Evolutionary conservation across 169 alveolate genomes (phyloP), one percentile per base, ranked within the genome.

Genomic region (Babesia microti): DNA sequence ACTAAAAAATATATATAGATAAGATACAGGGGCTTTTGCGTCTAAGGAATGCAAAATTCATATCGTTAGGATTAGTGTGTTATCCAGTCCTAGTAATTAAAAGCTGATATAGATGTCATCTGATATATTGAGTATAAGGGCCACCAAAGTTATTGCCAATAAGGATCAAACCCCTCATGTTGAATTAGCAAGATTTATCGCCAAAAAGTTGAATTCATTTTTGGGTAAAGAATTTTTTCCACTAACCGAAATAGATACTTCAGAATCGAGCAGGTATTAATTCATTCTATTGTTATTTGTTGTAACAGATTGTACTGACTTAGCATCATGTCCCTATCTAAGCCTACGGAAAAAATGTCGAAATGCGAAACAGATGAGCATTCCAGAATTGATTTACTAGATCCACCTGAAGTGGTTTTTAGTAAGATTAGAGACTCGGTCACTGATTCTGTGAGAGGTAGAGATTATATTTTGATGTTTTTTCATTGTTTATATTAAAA

Each of bases 321-420:
- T 45, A 63, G 75, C 54, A 61, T 63, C 19, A 21, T 48, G 32
- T 63, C 75, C 30, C 75, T 63, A 3, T 49, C 59, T 6, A 59
- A 63, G 37, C 68, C 68, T 11, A 30, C 18, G 14, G 59, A 26
- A 4, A 63, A 63, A 40, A 63, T 63, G 75, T 63, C 75, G 4
- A 63, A 63, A 36, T 51, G 68, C 9, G 19, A 29, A 22, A 5
- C 9, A 14, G 18, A 35, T 6, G 47, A 15, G 11, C 7, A 17
- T 9, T 18, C 48, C 28, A 41, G 54, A 11, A 36, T 63, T 2
- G 29, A 54, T 44, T 6, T 63, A 41, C 28, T 47, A 11, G 75
- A 63, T 41, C 21, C 28, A 15, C 61, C 43, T 35, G 54, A 42
- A 5, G 53, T 15, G 4, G 53, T 63, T 9, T 18, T 6, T 12